Conservation (phyloP, 2,329 filamentous ascomycete genomes). For the Tetracladium maxilliforme region DNA sequence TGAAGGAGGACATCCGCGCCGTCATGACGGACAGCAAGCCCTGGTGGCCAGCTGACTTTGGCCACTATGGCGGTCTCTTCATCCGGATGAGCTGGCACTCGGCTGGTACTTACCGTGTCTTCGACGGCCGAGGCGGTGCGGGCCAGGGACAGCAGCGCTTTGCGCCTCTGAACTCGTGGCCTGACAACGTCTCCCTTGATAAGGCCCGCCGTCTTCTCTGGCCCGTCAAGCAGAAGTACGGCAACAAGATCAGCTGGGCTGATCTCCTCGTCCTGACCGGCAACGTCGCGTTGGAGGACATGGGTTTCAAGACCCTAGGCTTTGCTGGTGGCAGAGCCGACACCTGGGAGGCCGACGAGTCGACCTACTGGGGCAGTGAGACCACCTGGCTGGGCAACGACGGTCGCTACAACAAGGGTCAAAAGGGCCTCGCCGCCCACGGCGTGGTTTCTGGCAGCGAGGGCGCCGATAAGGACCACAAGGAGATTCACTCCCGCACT, state of each 20-base stretch:
- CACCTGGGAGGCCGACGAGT: slow-evolving; percentile 63
- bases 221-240: slow-evolving; percentile 78
- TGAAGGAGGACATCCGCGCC: slow-evolving; percentile 60
- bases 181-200: slow-evolving; percentile 65
- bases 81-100: slow-evolving; percentile 74
- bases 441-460: slow-evolving; percentile 26
- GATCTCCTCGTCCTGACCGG: slow-evolving; percentile 58
- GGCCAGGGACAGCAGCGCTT: slow-evolving; percentile 67
- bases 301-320: slow-evolving; percentile 61
- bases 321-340: slow-evolving; percentile 61
- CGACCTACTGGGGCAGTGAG: slow-evolving; percentile 66
- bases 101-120: slow-evolving; percentile 63
- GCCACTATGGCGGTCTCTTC: slow-evolving; percentile 69
- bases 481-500: slow-evolving; percentile 41
- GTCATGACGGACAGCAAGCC: slow-evolving; percentile 69
- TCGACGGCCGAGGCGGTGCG: slow-evolving; percentile 61
- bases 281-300: slow-evolving; percentile 64
- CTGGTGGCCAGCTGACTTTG: slow-evolving; percentile 73
- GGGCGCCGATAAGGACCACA: slow-evolving; percentile 23
- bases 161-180: slow-evolving; percentile 70
- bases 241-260: slow-evolving; percentile 70
- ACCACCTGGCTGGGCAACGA: slow-evolving; percentile 63
- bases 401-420: slow-evolving; percentile 38
- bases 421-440: slow-evolving; percentile 11
- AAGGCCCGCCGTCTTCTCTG: slow-evolving; percentile 68